Conservation (phyloP, 169 alveolate species). For the Babesia bovis region DNA sequence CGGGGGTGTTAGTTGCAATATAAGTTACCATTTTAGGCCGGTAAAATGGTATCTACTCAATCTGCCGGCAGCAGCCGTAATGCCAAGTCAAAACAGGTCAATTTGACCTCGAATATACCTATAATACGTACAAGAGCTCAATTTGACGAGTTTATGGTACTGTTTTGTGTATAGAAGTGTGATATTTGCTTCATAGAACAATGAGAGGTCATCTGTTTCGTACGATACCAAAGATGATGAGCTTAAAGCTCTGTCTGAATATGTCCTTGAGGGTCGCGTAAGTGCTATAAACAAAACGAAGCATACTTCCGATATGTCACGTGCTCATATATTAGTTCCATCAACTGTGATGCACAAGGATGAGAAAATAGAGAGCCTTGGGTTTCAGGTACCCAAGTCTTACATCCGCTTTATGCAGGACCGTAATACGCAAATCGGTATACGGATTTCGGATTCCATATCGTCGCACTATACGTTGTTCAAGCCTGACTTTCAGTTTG, state of each 20-base stretch:
- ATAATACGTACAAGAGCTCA: constrained; percentile 52
- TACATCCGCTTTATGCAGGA: constrained; percentile 81
- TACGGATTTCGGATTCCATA: constrained; percentile 71
- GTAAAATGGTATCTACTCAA: constrained; percentile 37
- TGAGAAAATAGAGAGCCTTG: constrained; percentile 37
- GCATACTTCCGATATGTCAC: constrained; percentile 26
- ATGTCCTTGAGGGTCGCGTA: constrained; percentile 42
- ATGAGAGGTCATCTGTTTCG: constrained; percentile 20
- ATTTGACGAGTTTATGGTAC: constrained; percentile 55
- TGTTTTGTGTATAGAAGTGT: too few relatives aligned
- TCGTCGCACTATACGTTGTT: constrained; percentile 77
- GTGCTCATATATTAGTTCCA: constrained; percentile 49
- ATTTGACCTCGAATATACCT: constrained; percentile 37
- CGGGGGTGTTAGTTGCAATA: too few relatives aligned
- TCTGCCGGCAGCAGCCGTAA: constrained; percentile 17
- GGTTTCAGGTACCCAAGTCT: constrained; percentile 72
- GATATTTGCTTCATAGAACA: constrained; percentile 2
- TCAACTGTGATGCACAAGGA: constrained; percentile 61
- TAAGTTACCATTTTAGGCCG: not conserved
- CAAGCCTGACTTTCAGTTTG: constrained; percentile 74
- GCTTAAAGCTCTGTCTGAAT: constrained; percentile 35
- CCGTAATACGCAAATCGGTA: constrained; percentile 70
- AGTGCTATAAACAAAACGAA: constrained; percentile 49
- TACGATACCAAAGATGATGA: constrained; percentile 43
- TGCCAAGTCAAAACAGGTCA: constrained; percentile 54